phyloP scores from a whole-genome alignment of 2,329 filamentous ascomycete species.

The Colletotrichum tropicicola region DNA sequence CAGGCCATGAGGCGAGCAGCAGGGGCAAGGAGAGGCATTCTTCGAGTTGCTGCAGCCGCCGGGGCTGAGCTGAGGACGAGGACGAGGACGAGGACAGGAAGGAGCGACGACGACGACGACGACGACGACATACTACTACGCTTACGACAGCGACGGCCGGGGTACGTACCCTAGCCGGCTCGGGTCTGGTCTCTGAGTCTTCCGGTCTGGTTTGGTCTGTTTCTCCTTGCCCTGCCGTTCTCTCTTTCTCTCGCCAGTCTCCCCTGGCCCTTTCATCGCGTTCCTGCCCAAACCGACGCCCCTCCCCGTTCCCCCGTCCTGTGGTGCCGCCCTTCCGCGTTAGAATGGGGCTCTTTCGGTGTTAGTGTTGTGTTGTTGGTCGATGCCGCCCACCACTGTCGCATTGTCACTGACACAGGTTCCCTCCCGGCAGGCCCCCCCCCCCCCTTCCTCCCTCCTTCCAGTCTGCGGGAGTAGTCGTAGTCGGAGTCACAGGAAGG shows the following conservation, averaged over 20 bases:
- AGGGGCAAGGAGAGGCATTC: neutral
- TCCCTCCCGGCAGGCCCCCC: too few species aligned
- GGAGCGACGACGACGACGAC: neutral
- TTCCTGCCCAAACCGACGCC: neutral
- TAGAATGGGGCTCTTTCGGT: constrained; percentile 6
- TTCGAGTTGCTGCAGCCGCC: neutral
- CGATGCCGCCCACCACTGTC: neutral
- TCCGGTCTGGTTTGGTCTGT: neutral
- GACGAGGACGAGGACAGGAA: neutral
- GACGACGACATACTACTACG: neutral
- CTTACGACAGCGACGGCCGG: neutral
- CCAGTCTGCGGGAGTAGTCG: neutral
- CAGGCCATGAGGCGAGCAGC: neutral
- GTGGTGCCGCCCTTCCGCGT: constrained; percentile 20
- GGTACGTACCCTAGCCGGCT: too few species aligned
- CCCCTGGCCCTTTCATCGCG: neutral
- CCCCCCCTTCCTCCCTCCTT: too few species aligned
- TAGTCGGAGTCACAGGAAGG: neutral
- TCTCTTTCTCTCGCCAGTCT: neutral
- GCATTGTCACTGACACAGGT: constrained; percentile 14
- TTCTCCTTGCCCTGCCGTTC: neutral
- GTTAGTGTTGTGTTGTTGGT: constrained; percentile 7
- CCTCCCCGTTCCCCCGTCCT: neutral
- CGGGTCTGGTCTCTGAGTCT: neutral
- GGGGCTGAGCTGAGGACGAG: constrained; percentile 6